Evolutionary conservation across 345 rosid genomes (phyloP), one percentile per base, ranked within the genome.

Genomic region (Lepidium didymum): DNA sequence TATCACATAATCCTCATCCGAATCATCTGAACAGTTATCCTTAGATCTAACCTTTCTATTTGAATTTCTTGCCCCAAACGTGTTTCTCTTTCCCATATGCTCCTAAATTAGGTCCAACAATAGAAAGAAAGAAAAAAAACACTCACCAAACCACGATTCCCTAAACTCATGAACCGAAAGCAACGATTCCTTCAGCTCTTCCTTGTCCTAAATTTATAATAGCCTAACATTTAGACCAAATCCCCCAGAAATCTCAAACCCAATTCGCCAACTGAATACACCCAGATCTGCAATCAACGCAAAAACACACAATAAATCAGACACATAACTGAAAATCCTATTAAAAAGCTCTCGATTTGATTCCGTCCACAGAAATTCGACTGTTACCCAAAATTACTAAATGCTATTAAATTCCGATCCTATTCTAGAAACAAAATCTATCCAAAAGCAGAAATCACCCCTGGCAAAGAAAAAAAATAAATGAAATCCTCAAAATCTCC

Each of bases 1-100:
- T 75, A 86, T 72, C 35, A 89, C 97, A 71, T 87, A 95, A 84
- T 95, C 99, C 81, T 95, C 97, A 80, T 95, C 99, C 0, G 99
- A 95, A 70, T 83, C 96, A 75, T 94, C 97, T 1, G 99, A 95
- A 58, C 67, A 86, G 36, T 75, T 78, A 56, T 82, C 85, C 52
- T 82, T 78, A 33, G 86, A 81, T 82, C 86, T 76, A 42, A 55
- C 73, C 79, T 75, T 80, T 54, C 29, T 81, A 80, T 64, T 84
- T 13, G 72, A 80, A 60, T 77, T 83, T 45, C 86, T 77, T 70
- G 73, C 82, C 72, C 79, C 61, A 74, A 54, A 81, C 76, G 80
- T 85, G 79, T 84, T 89, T 73, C 82, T 91, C 81, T 83, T 89
- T 42, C 87, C 99, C 99, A 94, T 94, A 84, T 81, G 70, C 64